Evolutionary conservation across 1,284 basidiomycete genomes (phyloP).

Genomic region (Cutaneotrichosporon mucoides): DNA sequence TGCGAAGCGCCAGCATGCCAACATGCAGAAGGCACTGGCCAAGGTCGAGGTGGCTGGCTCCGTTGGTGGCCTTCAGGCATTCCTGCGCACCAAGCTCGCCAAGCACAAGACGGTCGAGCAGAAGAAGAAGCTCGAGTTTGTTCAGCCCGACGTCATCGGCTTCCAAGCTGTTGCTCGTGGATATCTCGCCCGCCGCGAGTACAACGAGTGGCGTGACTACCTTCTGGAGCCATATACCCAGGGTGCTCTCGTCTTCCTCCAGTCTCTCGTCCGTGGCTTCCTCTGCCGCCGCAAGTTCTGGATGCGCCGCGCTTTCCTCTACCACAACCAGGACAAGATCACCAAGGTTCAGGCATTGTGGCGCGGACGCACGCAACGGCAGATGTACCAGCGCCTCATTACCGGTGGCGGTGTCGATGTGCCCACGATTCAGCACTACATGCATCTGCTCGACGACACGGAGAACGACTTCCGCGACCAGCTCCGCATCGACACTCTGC

Average conservation of each 20-base stretch:
- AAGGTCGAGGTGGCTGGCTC: constrained; percentile 70
- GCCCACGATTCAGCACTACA: constrained; percentile 96
- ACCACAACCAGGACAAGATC: constrained; percentile 77
- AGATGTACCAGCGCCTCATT: constrained; percentile 90
- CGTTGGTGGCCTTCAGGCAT: constrained; percentile 76
- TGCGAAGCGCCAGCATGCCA: constrained; percentile 65
- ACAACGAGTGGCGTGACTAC: constrained; percentile 80
- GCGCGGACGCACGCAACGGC: constrained; percentile 88
- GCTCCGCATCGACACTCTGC: constrained; percentile 83
- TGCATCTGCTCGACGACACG: constrained; percentile 93
- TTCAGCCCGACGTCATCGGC: constrained; percentile 79
- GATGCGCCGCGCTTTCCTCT: constrained; percentile 58
- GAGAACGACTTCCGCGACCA: constrained; percentile 97
- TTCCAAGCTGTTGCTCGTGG: constrained; percentile 82
- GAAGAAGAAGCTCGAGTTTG: constrained; percentile 79
- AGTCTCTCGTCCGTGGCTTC: constrained; percentile 81
- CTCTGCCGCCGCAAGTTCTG: constrained; percentile 69
- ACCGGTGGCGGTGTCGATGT: constrained; percentile 91
- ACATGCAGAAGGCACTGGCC: constrained; percentile 71
- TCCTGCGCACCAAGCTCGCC: constrained; percentile 82
- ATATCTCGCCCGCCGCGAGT: constrained; percentile 70
- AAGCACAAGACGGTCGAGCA: constrained; percentile 81
- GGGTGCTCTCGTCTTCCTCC: constrained; percentile 72
- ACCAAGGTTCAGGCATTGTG: constrained; percentile 94
- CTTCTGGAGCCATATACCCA: constrained; percentile 62